Evolutionary conservation across 768 basidiomycete genomes (phyloP), one percentile per base, ranked within the genome.

Genomic region (Serpula lacrymans): DNA sequence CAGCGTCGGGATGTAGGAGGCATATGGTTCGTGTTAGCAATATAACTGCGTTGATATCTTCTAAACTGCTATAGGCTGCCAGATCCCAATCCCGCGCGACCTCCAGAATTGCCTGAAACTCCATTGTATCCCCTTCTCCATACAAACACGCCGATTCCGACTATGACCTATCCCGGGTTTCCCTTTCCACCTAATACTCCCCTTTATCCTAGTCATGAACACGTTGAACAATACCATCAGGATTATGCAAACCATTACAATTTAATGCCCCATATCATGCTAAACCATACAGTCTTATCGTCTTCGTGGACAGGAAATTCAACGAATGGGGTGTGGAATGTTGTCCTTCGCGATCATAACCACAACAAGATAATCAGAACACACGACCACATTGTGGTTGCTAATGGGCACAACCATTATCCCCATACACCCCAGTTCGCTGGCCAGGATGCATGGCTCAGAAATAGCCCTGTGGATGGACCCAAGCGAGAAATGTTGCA

Each of bases 141-240:
- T 41, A 77, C 74, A 10, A 80, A 80, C 54, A 76, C 74, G 0
- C 75, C 77, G 11, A 64, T 72, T 3, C 78, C 78, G 2, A 68
- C 65, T 6, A 80, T 80, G 77, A 72, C 78, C 1, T 77, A 71
- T 48, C 77, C 77, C n/a, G 53, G 62, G 6, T 73, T 77, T 54
- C 70, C 78, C 0, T 80, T 73, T 40, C 71, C 68, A 0, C 71
- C 70, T 0, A 60, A 63, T 5, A 78, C 76, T 3, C 68, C 74
- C 2, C 61, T 82, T 4, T 80, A 67, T 50, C 70, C 80, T 1
- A 57, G 59, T 2, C 72, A 77, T 42, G 63, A 73, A 35, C 52
- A 67, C 38, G 55, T 81, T 10, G 53, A 65, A 28, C 52, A 58
- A 17, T 81, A 82, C 45, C 77, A 78, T 42, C 53, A 41, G 8